phyloP scores from a whole-genome alignment of 2,329 filamentous ascomycete genomes.

The Penicillium nordicum region DNA sequence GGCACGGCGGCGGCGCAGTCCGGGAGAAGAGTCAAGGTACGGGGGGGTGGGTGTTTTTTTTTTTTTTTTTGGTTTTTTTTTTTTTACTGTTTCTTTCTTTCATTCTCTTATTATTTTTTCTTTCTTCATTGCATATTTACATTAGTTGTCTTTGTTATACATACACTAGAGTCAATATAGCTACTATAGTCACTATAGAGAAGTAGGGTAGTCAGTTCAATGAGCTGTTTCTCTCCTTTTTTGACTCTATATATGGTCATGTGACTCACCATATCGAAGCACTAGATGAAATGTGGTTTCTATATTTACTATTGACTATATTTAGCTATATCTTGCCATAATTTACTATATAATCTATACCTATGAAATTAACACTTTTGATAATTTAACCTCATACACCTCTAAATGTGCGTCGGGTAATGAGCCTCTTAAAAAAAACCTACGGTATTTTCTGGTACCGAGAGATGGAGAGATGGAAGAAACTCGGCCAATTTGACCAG shows the following conservation, averaged over 20 bases:
- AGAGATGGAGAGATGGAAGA: slow-evolving; percentile 4
- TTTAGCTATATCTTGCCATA: not conserved
- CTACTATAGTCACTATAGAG: not conserved
- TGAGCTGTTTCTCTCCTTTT: not conserved
- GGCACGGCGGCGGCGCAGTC: slow-evolving; percentile 33
- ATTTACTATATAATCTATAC: not conserved
- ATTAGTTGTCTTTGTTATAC: not conserved
- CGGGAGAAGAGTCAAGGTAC: slow-evolving; percentile 14
- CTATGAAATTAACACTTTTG: not conserved
- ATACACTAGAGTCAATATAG: not conserved
- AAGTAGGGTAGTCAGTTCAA: not conserved
- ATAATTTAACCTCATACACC: not conserved
- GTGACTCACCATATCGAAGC: slow-evolving; percentile 4
- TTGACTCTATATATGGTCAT: slow-evolving; percentile 9
- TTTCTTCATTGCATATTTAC: not conserved
- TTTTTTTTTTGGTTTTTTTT: not conserved
- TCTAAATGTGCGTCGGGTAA: slow-evolving; percentile 2
- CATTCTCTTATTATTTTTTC: not conserved
- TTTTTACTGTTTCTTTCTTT: not conserved
- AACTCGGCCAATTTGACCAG: slow-evolving; percentile 14
- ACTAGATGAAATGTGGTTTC: not conserved
- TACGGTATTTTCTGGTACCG: slow-evolving; percentile 15
- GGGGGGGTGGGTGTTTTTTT: not conserved
- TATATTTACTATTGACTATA: not conserved
- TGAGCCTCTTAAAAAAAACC: slow-evolving; percentile 6